Base-by-base conservation (phyloP, 2,329 filamentous ascomycete species). In the Cordyceps militaris region DNA sequence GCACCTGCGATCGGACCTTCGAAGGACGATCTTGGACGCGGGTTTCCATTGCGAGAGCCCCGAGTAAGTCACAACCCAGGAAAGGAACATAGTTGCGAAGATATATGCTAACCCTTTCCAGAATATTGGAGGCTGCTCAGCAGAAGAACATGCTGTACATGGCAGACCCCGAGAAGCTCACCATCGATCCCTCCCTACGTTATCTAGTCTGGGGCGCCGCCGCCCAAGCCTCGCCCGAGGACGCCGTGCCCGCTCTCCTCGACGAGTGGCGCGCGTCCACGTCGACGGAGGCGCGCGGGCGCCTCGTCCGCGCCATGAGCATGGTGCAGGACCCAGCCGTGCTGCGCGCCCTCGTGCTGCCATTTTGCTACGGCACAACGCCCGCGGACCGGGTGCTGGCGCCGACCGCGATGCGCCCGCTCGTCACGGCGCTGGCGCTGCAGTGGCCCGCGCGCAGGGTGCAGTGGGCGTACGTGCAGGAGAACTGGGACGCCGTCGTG, bases 381-480 rank as follows among this genome's bases (percentile, higher is more conserved):
- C 79, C 80, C 1, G 78, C 79, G 1, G 74, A 73, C 34, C 76
- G 82, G 61, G 74, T 88, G 14, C 89, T 97, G 23, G 85, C 90
- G 10, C 82, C 87, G 16, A 92, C 90, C 66, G 94, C 97, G 71
- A 84, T 94, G 72, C 92, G 97, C 75, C 86, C 85, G 11, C 87
- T 91, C 34, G 86, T 86, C n/a, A 77, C 80, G 49, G 81, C 85
- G 1, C 75, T 99, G 32, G 84, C 88, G 4, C 78, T 75, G 61
- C 96, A 96, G 74, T 77, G 84, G 13, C 80, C 84, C 61, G 87
- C 85, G 4, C 87, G 92, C 14, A 74, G 79, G 49, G 77, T 86
- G 49, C 82, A 95, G 59, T 99, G 94, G 94, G 77, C 86, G 55
- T 96, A 88, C 73, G 81, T 97, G 67, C 90, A 92, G 73, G 78